These are phyloP conservation scores for Apiospora marii DNA, from an alignment of 2,329 filamentous ascomycete species.

Conservation along the genomic window DNA sequence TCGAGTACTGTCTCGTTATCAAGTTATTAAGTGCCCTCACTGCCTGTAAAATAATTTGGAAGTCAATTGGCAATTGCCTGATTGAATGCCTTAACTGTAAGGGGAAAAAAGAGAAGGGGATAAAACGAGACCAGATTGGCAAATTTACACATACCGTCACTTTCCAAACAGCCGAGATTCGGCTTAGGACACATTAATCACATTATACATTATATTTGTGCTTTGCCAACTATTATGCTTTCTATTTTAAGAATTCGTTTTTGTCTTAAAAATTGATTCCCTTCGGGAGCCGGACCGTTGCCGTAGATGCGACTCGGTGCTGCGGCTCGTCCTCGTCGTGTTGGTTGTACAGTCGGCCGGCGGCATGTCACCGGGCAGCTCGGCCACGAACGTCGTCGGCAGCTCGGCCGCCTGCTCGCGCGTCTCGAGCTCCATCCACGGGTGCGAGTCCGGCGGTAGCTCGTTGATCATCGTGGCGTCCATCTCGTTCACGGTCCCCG, in stretches of 20 bases:
- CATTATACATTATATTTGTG: slow-evolving; percentile 10
- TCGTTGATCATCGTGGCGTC: slow-evolving; percentile 20
- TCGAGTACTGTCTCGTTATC: not conserved
- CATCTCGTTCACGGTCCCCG: slow-evolving; percentile 21
- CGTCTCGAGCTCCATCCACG: slow-evolving; percentile 13
- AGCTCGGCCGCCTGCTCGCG: not conserved
- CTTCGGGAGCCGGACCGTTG: slow-evolving; percentile 19
- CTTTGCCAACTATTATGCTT: not conserved
- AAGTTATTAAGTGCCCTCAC: not conserved
- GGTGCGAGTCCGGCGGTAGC: not conserved
- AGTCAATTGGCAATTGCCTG: not conserved
- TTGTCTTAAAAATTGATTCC: not conserved
- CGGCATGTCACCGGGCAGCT: slow-evolving; percentile 11
- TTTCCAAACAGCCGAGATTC: not conserved
- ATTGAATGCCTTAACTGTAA: not conserved
- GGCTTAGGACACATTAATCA: not conserved
- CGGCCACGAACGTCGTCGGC: slow-evolving; percentile 12
- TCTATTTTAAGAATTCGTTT: not conserved
- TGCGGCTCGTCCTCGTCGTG: not conserved
- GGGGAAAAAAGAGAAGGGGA: too few species aligned
- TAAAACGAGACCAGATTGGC: not conserved
- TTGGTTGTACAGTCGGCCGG: not conserved
- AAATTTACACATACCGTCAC: not conserved
- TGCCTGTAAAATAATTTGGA: not conserved
- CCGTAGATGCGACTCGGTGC: slow-evolving; percentile 1